These are phyloP conservation scores for Rhynchosporium agropyri DNA, from an alignment of 2,329 filamentous ascomycete species.

Conservation along the genomic window DNA sequence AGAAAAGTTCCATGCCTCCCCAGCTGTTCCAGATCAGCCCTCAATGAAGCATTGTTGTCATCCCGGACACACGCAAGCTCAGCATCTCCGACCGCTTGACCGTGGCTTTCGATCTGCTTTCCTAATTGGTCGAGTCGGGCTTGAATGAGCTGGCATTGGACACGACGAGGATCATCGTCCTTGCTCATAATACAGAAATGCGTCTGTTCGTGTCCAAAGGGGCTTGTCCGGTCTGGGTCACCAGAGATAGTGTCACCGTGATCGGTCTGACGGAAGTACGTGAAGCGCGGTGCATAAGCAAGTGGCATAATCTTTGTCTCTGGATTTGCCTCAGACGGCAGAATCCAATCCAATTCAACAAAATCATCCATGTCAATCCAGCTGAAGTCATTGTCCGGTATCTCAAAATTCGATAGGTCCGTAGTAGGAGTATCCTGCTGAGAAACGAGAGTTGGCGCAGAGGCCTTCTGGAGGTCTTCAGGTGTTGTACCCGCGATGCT, in stretches of 20 bases:
- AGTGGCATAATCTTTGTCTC: constrained; percentile 93
- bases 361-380: constrained; percentile 99
- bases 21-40: constrained; percentile 63
- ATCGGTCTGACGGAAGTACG: constrained; percentile 96
- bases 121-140: constrained; percentile 78
- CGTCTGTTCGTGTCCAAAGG: constrained; percentile 90
- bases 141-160: constrained; percentile 84
- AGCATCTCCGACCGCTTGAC: constrained; percentile 71
- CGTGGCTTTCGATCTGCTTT: constrained; percentile 75
- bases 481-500: constrained; percentile 79
- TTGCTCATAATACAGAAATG: constrained; percentile 95
- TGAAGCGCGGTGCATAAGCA: constrained; percentile 90
- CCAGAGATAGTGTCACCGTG: constrained; percentile 78
- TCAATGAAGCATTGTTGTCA: constrained; percentile 53
- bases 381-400: constrained; percentile 90
- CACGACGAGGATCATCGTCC: constrained; percentile 82
- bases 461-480: constrained; percentile 70
- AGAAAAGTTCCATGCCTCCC: constrained; percentile 58
- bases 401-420: constrained; percentile 86
- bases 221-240: constrained; percentile 81
- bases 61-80: constrained; percentile 66
- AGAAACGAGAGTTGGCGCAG: constrained; percentile 51
- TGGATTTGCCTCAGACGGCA: constrained; percentile 86
- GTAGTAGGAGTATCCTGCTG: constrained; percentile 60
- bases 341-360: constrained; percentile 94